Evolutionary conservation across 2,329 filamentous ascomycete species (phyloP).

Genomic region (Cordyceps fumosorosea): DNA sequence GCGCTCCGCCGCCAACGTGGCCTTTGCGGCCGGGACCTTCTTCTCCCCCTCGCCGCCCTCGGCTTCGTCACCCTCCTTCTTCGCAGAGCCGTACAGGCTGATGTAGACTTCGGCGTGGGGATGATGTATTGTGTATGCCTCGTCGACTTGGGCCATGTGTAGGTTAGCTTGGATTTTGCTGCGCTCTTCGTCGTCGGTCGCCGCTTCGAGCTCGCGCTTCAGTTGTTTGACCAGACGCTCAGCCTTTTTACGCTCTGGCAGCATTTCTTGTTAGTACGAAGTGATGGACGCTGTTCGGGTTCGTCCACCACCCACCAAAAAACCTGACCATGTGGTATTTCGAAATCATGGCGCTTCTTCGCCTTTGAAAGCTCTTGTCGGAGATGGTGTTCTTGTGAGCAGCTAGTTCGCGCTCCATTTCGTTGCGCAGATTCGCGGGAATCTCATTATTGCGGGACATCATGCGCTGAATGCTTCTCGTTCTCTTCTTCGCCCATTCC

Average conservation of each 20-base stretch:
- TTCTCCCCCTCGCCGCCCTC: constrained; percentile 30
- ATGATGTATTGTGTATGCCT: constrained; percentile 68
- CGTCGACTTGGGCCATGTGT: constrained; percentile 65
- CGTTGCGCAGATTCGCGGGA: constrained; percentile 59
- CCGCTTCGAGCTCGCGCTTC: constrained; percentile 47
- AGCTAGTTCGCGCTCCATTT: constrained; percentile 65
- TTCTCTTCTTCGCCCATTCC: constrained; percentile 63
- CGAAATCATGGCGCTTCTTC: constrained; percentile 62
- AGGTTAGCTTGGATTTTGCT: constrained; percentile 48
- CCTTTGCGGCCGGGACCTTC: constrained; percentile 35
- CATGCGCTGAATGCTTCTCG: constrained; percentile 61
- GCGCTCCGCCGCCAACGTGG: constrained; percentile 39
- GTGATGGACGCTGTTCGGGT: background rate
- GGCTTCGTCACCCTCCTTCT: constrained; percentile 30
- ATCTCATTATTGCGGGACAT: constrained; percentile 56
- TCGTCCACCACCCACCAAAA: constrained; percentile 54
- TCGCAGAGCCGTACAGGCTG: constrained; percentile 46
- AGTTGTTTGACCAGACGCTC: constrained; percentile 59
- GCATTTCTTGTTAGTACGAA: background rate
- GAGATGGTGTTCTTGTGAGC: constrained; percentile 59
- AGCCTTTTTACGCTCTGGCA: constrained; percentile 66
- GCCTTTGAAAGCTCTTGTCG: constrained; percentile 52
- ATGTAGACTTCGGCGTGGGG: constrained; percentile 67
- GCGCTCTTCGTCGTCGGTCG: constrained; percentile 44
- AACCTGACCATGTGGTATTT: constrained; percentile 82